Percentiles rank a stretch among this genome's conserved stretches.
Evolutionary conservation across 176 grass and related monocot species (phyloP).

Genomic region (Juncus effusus): DNA sequence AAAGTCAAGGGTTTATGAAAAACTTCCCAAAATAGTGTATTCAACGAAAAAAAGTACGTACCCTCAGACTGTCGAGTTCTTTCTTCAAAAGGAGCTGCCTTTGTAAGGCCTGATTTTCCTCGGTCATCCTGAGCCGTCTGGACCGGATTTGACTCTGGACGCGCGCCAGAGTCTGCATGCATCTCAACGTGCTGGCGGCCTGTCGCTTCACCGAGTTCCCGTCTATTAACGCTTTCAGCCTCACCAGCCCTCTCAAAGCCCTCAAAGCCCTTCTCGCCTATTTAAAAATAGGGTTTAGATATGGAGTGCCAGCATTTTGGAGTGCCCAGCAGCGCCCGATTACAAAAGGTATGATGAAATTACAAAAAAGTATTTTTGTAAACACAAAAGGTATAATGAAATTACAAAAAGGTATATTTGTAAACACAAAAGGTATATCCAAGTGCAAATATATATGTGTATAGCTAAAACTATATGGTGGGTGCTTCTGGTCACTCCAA

Average conservation of each 20-base stretch:
- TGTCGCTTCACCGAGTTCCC: constrained; percentile 94
- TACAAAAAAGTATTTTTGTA: not conserved
- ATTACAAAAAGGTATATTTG: no score
- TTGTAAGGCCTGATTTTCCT: constrained; percentile 94
- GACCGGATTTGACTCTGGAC: constrained; percentile 83
- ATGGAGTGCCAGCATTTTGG: no score
- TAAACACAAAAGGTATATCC: no score
- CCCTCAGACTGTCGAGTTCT: constrained; percentile 84
- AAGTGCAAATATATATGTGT: no score
- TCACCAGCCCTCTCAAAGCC: constrained; percentile 78
- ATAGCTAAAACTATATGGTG: no score
- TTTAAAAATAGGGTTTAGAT: constrained; percentile 16
- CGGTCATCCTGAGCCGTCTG: constrained; percentile 79
- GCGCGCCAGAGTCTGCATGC: constrained; percentile 90
- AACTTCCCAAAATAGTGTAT: constrained; percentile 25
- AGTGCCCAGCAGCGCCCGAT: no score
- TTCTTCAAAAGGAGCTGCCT: constrained; percentile 87
- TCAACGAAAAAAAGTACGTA: constrained; percentile 34
- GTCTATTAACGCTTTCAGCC: constrained; percentile 82
- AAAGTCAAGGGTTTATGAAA: not conserved
- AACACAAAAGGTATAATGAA: no score
- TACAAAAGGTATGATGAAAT: no score
- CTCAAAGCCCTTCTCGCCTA: constrained; percentile 90
- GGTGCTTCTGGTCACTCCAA: no score
- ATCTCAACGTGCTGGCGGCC: constrained; percentile 77